Base-by-base conservation (phyloP, 2,329 filamentous ascomycete genomes). In the Amauroascus verrucosus region DNA sequence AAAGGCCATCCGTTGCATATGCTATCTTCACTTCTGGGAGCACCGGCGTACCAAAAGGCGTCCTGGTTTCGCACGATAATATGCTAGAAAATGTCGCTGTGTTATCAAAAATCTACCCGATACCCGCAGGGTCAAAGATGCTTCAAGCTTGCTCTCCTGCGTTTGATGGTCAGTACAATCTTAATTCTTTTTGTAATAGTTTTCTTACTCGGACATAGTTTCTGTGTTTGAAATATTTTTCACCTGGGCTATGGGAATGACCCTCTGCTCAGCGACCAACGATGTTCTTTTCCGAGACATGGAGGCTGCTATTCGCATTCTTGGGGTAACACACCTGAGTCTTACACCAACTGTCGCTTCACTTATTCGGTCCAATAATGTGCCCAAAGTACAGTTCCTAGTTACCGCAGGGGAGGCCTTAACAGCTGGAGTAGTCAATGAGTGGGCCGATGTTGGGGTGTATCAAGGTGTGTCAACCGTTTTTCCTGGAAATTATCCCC, bases 211-310 rank as follows among this genome's bases (percentile, higher is more conserved):
- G 28, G 11, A 6, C 33, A 9, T 48, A 70, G 83, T 94, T 1
- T 94, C 88, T 0, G 85, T 94, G 0, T 94, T 94, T 64, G 89
- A 95, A 62, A 90, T 94, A 13, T 91, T 95, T 65, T 94, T 88
- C 61, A 75, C 88, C 0, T 94, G 88, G 85, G 78, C 79, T 45
- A 76, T 77, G 32, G 88, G 88, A 3, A 87, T 91, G 73, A 85
- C 84, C 56, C 73, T 95, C 11, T 95, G 86, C 63, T 80, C 85
- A 1, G 84, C 82, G 0, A 78, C 75, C 0, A 89, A 90, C 59
- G 85, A 93, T 60, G 77, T 80, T 1, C 69, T 94, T 0, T 88
- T 91, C 61, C 75, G 75, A 37, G 82, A 94, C 60, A 72, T 94
- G 7, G 86, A 89, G 64, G 66, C 71, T 18, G 75, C 81, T 0